A percentile compares a stretch with the other conserved stretches of the same genome.
phyloP scores from a whole-genome alignment of 345 rosid genomes.

The Crucihimalaya himalaica region DNA sequence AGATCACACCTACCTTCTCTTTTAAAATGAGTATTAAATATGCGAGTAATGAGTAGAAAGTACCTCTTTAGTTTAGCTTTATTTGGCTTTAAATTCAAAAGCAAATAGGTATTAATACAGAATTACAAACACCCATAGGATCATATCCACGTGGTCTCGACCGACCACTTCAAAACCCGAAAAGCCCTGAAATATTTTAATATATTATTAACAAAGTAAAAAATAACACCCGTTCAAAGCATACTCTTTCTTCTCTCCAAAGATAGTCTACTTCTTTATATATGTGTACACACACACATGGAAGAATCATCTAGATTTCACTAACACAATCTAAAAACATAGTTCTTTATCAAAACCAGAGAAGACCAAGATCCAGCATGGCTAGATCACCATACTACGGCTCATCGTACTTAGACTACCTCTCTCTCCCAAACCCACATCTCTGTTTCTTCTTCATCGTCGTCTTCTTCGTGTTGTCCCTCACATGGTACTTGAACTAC shows the following conservation, averaged over 20 bases:
- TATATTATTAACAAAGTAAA: not conserved
- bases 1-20: not conserved
- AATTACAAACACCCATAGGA: constrained; percentile 28
- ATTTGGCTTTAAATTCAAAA: constrained; percentile 27
- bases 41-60: not conserved
- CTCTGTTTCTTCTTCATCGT: constrained; percentile 52
- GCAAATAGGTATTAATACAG: constrained; percentile 10
- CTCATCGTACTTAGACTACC: constrained; percentile 41
- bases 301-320: constrained; percentile 29
- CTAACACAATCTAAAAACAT: constrained; percentile 4
- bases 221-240: constrained; percentile 14
- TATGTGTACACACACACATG: not conserved
- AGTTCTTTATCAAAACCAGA: constrained; percentile 19
- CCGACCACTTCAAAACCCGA: constrained; percentile 38
- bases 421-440: constrained; percentile 46
- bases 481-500: constrained; percentile 60
- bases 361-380: constrained; percentile 37
- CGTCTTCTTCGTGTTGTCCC: constrained; percentile 43
- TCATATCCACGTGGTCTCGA: constrained; percentile 41
- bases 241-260: constrained; percentile 26
- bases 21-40: not conserved
- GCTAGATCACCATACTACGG: constrained; percentile 43
- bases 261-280: constrained; percentile 30
- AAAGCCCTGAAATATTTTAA: constrained; percentile 27
- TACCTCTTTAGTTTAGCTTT: constrained; percentile 23